Evolutionary conservation across 192 early-diverging fungal species (phyloP), one percentile per base, ranked within the genome.

Genomic region (Coemansia sp.): DNA sequence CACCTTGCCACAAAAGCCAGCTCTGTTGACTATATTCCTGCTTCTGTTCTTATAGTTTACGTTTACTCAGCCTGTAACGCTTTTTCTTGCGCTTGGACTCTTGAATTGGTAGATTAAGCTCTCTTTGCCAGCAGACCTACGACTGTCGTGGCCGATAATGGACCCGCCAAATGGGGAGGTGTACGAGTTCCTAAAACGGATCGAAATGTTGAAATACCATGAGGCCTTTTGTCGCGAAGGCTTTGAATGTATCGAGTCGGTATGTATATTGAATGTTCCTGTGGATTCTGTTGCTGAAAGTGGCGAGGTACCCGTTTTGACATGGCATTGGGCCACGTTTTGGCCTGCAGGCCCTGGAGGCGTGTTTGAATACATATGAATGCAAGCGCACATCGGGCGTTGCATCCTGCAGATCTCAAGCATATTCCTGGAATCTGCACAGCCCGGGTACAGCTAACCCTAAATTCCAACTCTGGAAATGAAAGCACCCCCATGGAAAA

Each of bases 161-260:
- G 76, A 79, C 20, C 61, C 48, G n/a, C 59, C 36, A 48, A 35
- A 43, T 52, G 62, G 66, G 38, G 68, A 79, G 59, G 48, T 74
- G 25, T 64, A 74, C 63, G 68, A 61, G 6, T 69, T 79, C 55
- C 57, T 79, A 10, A 46, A 59, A 15, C 33, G 40, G 40, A 54
- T 79, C 3, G 77, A 79, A 9, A 40, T 79, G 62, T 32, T 71
- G 42, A 64, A 79, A 25, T 79, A 79, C 59, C 66, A 74, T 20
- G 72, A 79, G 5, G 61, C 72, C 15, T 79, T 79, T 66, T 20
- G 67, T 13, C 77, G 71, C 58, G 77, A 79, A 22, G 77, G 77
- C 13, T 79, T 79, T 59, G 77, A 79, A 55, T 58, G 71, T 17
- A 42, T 79, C 2, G 71, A 79, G 36, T 69, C 77, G 68, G 77